Evolutionary conservation across 2,329 filamentous ascomycete species (phyloP), one percentile per base, ranked within the genome.

Genomic region (Zopfia rhizophila): DNA sequence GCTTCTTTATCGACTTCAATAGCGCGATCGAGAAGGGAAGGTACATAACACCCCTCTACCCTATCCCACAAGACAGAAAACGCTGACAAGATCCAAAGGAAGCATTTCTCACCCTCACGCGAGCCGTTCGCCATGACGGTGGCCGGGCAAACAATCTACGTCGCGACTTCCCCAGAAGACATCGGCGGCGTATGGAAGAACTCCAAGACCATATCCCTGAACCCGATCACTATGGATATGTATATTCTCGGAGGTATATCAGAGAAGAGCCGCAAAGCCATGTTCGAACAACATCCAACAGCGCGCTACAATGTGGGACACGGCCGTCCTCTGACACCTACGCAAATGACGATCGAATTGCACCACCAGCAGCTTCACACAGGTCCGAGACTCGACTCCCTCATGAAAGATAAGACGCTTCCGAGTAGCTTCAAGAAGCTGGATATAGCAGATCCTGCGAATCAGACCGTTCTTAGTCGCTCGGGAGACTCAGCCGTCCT

Each of bases 1-100:
- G 29, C 19, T 55, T 52, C 30, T 49, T 52, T 24, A 38, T 43
- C 16, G 30, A 45, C 29, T 46, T 37, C 38, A 51, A 53, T 14
- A 25, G 23, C n/a, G 49, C 36, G 6, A 45, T 55, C 31, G 48
- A 52, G n/a, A 38, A 41, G 11, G 48, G 36, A 29, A 49, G 33
- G 52, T 45, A 51, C 3, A 19, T 32, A 8, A 10, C 11, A 36
- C 5, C 18, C 32, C 32, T 12, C 12, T 36, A 12, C 19, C 7
- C 17, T 12, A 31, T 22, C 14, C 29, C 11, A 31, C 10, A 31
- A 16, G 24, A 6, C 13, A 13, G 29, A 24, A 28, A 7, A 24
- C n/a, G 8, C 28, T 28, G 27, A 33, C 4, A 7, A 16, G 3
- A 32, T 19, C 23, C 17, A 6, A 10, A 56, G 53, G 22, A 45